These are phyloP conservation scores for Blastobotrys buckinghamii DNA, from an alignment of 1,139 yeast species.

Conservation along the genomic window DNA sequence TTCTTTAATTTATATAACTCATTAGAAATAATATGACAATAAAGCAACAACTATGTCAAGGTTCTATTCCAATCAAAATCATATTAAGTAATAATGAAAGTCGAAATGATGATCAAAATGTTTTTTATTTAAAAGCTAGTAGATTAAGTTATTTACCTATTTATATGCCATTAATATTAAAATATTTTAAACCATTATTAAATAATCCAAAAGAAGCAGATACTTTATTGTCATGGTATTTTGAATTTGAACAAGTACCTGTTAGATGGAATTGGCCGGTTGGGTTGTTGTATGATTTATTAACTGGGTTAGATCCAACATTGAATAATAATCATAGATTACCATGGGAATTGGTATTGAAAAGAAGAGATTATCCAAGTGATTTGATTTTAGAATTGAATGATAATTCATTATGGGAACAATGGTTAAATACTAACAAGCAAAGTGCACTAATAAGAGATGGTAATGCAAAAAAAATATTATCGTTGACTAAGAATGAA, in stretches of 20 bases:
- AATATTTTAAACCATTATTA: conserved; percentile 41
- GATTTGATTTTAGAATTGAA: conserved; percentile 47
- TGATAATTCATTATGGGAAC: conserved; percentile 39
- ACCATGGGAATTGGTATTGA: conserved; percentile 50
- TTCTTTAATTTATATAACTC: too few relatives aligned
- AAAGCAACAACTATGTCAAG: conserved; percentile 48
- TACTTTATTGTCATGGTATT: conserved; percentile 49
- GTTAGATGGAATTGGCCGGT: conserved; percentile 70
- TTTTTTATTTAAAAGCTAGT: conserved; percentile 20
- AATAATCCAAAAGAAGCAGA: conserved; percentile 33
- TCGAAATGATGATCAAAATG: conserved; percentile 16
- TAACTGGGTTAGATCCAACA: conserved; percentile 38
- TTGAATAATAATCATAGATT: conserved; percentile 13
- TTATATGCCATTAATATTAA: conserved; percentile 39
- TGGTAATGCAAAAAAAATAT: conserved; percentile 68
- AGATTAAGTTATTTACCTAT: conserved; percentile 58
- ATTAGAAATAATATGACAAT: conserved; percentile 5
- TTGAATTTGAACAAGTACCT: conserved; percentile 59
- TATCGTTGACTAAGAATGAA: conserved; percentile 63
- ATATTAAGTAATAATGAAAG: conserved; percentile 30
- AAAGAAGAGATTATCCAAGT: conserved; percentile 44
- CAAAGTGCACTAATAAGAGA: conserved; percentile 70
- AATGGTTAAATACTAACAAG: conserved; percentile 71
- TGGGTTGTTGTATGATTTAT: conserved; percentile 61
- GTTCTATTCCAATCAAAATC: conserved; percentile 45